phyloP scores from a whole-genome alignment of 2,329 filamentous ascomycete species.

The Fusarium sp. region DNA sequence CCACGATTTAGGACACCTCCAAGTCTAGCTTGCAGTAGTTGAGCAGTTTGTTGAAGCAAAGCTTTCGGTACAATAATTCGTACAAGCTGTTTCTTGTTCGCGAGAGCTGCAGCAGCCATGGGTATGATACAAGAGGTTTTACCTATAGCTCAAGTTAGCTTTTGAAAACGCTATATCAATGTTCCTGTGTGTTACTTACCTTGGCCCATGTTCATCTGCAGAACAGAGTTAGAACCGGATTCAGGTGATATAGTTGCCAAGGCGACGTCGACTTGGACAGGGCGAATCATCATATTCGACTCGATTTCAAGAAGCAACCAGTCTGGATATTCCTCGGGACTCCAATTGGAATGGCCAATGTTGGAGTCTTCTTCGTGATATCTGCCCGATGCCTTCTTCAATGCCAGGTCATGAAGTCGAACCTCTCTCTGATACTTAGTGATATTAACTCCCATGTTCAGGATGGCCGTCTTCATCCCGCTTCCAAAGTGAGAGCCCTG shows the following conservation, averaged over 20 bases:
- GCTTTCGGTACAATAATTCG: slow-evolving; percentile 69
- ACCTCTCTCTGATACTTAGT: slow-evolving; percentile 46
- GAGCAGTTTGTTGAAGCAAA: slow-evolving; percentile 66
- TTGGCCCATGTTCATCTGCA: slow-evolving; percentile 76
- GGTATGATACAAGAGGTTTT: slow-evolving; percentile 69
- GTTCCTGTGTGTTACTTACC: slow-evolving; percentile 47
- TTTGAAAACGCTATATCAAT: background rate
- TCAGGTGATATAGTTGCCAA: slow-evolving; percentile 66
- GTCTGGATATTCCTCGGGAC: slow-evolving; percentile 64
- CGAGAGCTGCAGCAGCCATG: slow-evolving; percentile 59
- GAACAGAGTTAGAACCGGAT: slow-evolving; percentile 65
- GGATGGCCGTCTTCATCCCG: slow-evolving; percentile 34
- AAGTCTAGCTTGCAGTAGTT: slow-evolving; percentile 65
- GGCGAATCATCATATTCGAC: slow-evolving; percentile 69
- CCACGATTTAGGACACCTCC: slow-evolving; percentile 65
- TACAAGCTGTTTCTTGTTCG: slow-evolving; percentile 59
- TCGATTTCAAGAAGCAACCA: slow-evolving; percentile 77
- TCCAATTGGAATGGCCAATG: slow-evolving; percentile 65
- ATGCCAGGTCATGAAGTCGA: slow-evolving; percentile 65
- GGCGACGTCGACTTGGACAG: slow-evolving; percentile 71
- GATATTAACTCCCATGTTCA: slow-evolving; percentile 35
- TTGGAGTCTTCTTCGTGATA: slow-evolving; percentile 59
- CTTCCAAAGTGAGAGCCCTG: slow-evolving; percentile 34
- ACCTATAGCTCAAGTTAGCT: slow-evolving; percentile 48
- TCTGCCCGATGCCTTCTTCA: slow-evolving; percentile 60